Evolutionary conservation across 768 basidiomycete species (phyloP).

Genomic region (Panellus pusillus): DNA sequence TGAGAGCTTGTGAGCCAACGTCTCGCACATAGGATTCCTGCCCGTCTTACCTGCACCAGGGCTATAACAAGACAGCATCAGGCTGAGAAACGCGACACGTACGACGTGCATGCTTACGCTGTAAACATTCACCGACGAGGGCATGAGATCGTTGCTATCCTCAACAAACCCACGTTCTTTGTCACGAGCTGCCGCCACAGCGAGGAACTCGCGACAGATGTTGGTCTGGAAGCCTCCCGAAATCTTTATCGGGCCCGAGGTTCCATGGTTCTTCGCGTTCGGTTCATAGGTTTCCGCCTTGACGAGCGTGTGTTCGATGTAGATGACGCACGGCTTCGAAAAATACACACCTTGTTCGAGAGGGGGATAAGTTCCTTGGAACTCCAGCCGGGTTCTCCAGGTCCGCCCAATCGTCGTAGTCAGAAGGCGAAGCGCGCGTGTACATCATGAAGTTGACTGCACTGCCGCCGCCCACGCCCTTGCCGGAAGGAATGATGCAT

Average conservation of each 20-base stretch:
- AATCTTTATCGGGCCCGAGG: too few species aligned
- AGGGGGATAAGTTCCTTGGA: conserved; percentile 57
- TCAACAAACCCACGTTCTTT: conserved; percentile 41
- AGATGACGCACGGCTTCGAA: not conserved
- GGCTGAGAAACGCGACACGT: not conserved
- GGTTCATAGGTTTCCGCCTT: conserved; percentile 44
- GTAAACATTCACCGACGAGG: conserved; percentile 40
- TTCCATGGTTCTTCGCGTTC: too few species aligned
- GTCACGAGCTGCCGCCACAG: too few species aligned
- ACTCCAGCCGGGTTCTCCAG: conserved; percentile 62
- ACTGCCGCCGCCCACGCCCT: too few species aligned
- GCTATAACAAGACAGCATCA: conserved; percentile 30
- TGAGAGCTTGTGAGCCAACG: conserved; percentile 24
- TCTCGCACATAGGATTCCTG: conserved; percentile 7
- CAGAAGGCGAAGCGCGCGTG: too few species aligned
- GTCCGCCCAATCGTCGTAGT: conserved; percentile 62
- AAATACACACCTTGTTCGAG: conserved; percentile 49
- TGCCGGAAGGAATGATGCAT: too few species aligned
- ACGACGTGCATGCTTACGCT: conserved; percentile 38
- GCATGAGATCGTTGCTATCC: conserved; percentile 48
- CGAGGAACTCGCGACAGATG: too few species aligned
- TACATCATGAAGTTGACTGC: conserved; percentile 62
- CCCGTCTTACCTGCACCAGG: conserved; percentile 55
- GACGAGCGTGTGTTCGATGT: too few species aligned
- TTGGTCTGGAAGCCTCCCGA: too few species aligned